phyloP scores from a whole-genome alignment of 306 rosid species.

The Rosa chinensis region DNA sequence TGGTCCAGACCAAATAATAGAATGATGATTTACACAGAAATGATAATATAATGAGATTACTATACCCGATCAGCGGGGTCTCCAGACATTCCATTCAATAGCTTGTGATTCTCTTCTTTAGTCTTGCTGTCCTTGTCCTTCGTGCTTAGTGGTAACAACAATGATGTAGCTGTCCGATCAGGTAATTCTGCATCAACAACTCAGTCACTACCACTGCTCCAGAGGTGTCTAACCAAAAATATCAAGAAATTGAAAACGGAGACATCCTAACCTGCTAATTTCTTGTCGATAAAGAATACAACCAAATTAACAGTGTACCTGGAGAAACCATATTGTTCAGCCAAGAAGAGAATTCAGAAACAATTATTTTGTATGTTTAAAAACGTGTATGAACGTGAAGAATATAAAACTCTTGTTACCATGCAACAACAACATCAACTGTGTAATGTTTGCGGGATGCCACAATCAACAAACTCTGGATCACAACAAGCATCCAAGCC shows the following conservation, averaged over 20 bases:
- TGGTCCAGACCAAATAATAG: neutral
- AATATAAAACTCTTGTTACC: slow-evolving; percentile 46
- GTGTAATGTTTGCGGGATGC: slow-evolving; percentile 99
- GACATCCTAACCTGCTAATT: slow-evolving; percentile 65
- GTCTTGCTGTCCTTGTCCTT: slow-evolving; percentile 73
- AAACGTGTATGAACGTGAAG: neutral
- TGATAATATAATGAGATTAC: slow-evolving; percentile 1
- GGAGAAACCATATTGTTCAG: slow-evolving; percentile 23
- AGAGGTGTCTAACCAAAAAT: slow-evolving; percentile 9
- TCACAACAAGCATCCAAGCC: slow-evolving; percentile 80
- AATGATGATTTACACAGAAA: neutral
- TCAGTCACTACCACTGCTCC: slow-evolving; percentile 30
- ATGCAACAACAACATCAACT: slow-evolving; percentile 95
- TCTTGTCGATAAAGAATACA: slow-evolving; percentile 82
- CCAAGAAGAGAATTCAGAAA: neutral
- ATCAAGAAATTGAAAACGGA: neutral
- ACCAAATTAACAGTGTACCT: slow-evolving; percentile 99
- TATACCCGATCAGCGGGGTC: slow-evolving; percentile 89
- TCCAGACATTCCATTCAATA: slow-evolving; percentile 79
- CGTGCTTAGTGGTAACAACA: slow-evolving; percentile 64
- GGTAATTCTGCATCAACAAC: slow-evolving; percentile 66
- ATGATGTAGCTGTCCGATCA: slow-evolving; percentile 61
- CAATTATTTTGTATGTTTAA: neutral
- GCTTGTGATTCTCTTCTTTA: slow-evolving; percentile 92
- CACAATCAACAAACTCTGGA: slow-evolving; percentile 84